Evolutionary conservation across 2,329 filamentous ascomycete species (phyloP).

Genomic region (Aspergillus sp.): DNA sequence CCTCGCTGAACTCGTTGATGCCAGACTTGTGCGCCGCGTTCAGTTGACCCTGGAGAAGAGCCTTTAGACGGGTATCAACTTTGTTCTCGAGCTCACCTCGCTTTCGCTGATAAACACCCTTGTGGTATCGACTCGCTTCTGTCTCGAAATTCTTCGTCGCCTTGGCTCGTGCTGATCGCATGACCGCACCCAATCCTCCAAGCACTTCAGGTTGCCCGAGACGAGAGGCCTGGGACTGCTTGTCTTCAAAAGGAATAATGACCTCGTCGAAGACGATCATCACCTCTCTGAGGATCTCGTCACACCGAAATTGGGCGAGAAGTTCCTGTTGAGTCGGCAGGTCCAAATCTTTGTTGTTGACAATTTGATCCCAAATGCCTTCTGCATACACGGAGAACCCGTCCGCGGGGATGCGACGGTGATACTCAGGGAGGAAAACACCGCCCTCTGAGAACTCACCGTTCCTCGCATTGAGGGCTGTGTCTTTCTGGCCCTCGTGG

Average conservation of each 20-base stretch:
- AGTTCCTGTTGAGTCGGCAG: constrained; percentile 95
- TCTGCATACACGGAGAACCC: constrained; percentile 94
- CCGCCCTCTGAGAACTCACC: constrained; percentile 74
- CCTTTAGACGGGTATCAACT: constrained; percentile 83
- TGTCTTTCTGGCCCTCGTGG: constrained; percentile 72
- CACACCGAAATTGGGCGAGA: constrained; percentile 93
- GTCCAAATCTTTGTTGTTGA: constrained; percentile 97
- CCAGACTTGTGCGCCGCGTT: constrained; percentile 85
- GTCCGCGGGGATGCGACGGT: constrained; percentile 91
- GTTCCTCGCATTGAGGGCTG: constrained; percentile 59
- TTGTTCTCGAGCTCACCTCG: constrained; percentile 80
- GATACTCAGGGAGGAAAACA: constrained; percentile 90
- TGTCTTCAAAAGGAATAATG: constrained; percentile 81
- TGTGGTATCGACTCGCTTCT: constrained; percentile 93
- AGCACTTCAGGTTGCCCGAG: constrained; percentile 74
- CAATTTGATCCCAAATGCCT: constrained; percentile 97
- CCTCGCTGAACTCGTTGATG: constrained; percentile 79
- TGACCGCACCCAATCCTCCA: constrained; percentile 69
- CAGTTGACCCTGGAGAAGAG: constrained; percentile 84
- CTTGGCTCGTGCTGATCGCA: constrained; percentile 69
- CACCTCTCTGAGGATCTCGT: constrained; percentile 92
- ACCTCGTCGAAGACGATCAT: constrained; percentile 76
- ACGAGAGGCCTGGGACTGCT: constrained; percentile 72
- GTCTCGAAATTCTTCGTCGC: constrained; percentile 82
- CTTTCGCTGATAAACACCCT: constrained; percentile 88